Conservation (phyloP, 257 asterid species). For the Orobanche coerulescens region DNA sequence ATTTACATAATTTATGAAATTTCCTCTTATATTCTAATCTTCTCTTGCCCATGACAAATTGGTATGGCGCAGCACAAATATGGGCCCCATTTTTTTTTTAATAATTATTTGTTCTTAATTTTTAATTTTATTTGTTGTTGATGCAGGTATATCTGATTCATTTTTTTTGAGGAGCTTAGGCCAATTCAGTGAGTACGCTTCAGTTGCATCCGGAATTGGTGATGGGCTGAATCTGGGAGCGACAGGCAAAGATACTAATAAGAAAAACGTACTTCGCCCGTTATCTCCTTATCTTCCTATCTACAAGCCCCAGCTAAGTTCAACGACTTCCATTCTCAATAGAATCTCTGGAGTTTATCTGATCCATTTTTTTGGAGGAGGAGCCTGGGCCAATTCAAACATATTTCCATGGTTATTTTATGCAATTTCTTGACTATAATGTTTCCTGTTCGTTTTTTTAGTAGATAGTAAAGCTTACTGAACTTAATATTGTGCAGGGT, state of each 20-base stretch:
- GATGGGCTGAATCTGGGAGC: background rate
- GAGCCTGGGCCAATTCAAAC: no score
- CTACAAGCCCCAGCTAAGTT: constrained; percentile 6
- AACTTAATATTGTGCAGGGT: constrained; percentile 32
- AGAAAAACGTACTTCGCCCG: background rate
- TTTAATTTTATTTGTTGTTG: background rate
- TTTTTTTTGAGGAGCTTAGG: background rate
- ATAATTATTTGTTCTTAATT: no score
- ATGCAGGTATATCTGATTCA: background rate
- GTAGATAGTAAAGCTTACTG: background rate
- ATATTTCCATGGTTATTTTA: background rate
- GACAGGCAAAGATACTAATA: background rate
- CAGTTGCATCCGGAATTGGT: background rate
- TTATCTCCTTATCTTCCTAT: background rate
- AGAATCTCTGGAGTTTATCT: background rate
- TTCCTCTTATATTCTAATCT: no score
- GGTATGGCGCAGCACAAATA: no score
- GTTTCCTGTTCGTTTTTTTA: background rate
- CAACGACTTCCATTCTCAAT: background rate
- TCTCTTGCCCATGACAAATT: no score
- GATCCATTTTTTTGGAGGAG: no score
- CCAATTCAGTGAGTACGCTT: background rate
- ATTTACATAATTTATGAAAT: background rate
- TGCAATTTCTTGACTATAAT: background rate
- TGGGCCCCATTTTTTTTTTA: no score